Conservation (phyloP, 2,329 filamentous ascomycete genomes). For the Clarireedia paspali region DNA sequence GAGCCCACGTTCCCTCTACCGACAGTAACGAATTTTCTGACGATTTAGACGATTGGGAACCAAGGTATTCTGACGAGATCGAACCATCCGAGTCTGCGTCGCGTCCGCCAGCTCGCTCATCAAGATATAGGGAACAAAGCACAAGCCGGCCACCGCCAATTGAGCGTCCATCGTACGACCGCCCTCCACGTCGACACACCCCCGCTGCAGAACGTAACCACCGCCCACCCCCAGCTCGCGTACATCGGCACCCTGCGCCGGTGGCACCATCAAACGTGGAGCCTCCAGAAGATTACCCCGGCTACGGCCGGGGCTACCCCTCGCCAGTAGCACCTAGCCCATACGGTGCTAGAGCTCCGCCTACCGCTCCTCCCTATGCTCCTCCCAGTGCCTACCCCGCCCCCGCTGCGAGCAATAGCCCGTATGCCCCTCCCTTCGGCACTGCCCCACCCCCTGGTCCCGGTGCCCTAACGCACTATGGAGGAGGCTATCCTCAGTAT, state of each 20-base stretch:
- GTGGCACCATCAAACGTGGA: constrained; percentile 55
- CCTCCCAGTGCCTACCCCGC: constrained; percentile 25
- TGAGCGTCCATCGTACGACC: constrained; percentile 23
- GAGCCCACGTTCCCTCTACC: constrained; percentile 26
- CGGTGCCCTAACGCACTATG: constrained; percentile 27
- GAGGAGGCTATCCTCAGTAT: constrained; percentile 18
- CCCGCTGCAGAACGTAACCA: constrained; percentile 28
- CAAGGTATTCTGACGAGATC: constrained; percentile 40
- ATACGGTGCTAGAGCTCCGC: constrained; percentile 17
- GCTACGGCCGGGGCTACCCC: constrained; percentile 35
- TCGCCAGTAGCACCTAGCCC: constrained; percentile 25
- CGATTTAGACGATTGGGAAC: constrained; percentile 29
- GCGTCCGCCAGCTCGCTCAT: constrained; percentile 21
- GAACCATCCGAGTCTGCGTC: constrained; percentile 55
- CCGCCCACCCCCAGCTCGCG: constrained; percentile 32
- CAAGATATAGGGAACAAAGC: constrained; percentile 22
- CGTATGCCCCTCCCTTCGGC: constrained; percentile 26
- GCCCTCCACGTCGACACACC: constrained; percentile 31
- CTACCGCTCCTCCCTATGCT: constrained; percentile 23
- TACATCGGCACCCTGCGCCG: constrained; percentile 37
- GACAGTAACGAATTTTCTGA: constrained; percentile 34
- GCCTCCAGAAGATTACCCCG: constrained; percentile 53
- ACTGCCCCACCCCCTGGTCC: constrained; percentile 10
- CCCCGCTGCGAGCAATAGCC: constrained; percentile 10
- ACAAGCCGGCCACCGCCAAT: constrained; percentile 31